Evolutionary conservation across 2,329 filamentous ascomycete genomes (phyloP), one percentile per base, ranked within the genome.

Genomic region (Aschersonia sp.): DNA sequence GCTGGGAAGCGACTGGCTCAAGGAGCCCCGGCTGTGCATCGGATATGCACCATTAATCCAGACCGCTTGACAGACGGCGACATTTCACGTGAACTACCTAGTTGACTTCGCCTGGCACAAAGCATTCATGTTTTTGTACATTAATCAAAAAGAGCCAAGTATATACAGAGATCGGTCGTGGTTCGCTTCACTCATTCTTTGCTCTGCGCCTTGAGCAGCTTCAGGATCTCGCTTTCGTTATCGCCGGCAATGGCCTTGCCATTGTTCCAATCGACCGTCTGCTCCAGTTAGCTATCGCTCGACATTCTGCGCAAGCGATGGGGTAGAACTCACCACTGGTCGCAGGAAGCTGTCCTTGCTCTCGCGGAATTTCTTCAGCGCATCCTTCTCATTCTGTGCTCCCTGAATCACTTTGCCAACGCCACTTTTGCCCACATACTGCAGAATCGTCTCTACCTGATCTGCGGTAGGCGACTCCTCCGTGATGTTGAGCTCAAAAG

Each of bases 231-330:
- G 12, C 87, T 94, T 69, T 95, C 83, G 53, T 84, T 81, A 45
- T 85, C 86, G 22, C 87, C 86, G 30, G 78, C 70, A 68, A 84
- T 71, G 44, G 82, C 90, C 63, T 80, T 84, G 53, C 89, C 92
- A 63, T 90, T 89, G 62, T 84, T 87, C 92, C 92, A 97, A 63
- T 97, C 90, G 46, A 97, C 90, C 49, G 83, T 68, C 76, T 65
- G 31, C 14, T 32, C 9, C 11, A 43, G 14, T 49, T 37, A 45
- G 45, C 48, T 32, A 44, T 5, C 45, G 12, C 11, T 10, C 22
- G 14, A 30, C 10, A 32, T 12, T 6, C 35, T 6, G 11, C 31
- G 8, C 14, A 31, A 43, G 10, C 22, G 10, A n/a, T 32, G 35
- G 5, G 8, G 35, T 4, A 10, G 4, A n/a, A 74, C 83, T 58